Evolutionary conservation across 2,329 filamentous ascomycete genomes (phyloP), one percentile per base, ranked within the genome.

Genomic region (Colletotrichum cuscutae): DNA sequence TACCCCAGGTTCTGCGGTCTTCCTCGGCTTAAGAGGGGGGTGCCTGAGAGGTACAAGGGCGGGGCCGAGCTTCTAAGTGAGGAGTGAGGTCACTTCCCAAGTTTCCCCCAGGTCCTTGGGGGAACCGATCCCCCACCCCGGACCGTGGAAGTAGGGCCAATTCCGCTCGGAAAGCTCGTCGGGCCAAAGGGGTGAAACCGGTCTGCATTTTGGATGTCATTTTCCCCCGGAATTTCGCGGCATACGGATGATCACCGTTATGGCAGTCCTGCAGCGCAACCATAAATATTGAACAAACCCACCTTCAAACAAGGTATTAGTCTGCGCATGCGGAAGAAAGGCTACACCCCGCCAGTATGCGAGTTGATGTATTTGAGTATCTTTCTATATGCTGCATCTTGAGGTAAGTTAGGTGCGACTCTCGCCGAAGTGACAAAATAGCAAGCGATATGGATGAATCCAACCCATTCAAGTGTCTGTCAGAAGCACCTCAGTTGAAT

Each of bases 11-110:
- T 32, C 60, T 71, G 49, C 66, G 71, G 71, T 56, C 71, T 71
- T 73, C 71, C 71, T 73, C 71, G 71, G 67, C 67, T 73, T 73
- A 73, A 71, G 66, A 70, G 66, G 70, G 60, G 54, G 67, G 42
- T 49, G 42, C 19, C 42, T 49, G 42, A 22, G 42, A 53, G 52
- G 26, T 35, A 52, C 66, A 59, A 46, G 67, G 71, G 71, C 67
- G 71, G 71, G 71, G 71, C 71, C 71, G 66, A 73, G 66, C 66
- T 73, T 66, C 35, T n/a, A 13, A 49, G 54, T 53, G 46, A 35
- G 42, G 46, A 53, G 53, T 57, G 70, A 72, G 60, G 59, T 72
- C 70, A 72, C 66, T n/a, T 42, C 32, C 32, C 32, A 35, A 35
- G 32, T 35, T 35, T 35, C 46, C 60, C 59, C 59, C 59, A 58